Evolutionary conservation across 192 early-diverging fungal species (phyloP), one percentile per base, ranked within the genome.

Genomic region (Entrophospora sp.): DNA sequence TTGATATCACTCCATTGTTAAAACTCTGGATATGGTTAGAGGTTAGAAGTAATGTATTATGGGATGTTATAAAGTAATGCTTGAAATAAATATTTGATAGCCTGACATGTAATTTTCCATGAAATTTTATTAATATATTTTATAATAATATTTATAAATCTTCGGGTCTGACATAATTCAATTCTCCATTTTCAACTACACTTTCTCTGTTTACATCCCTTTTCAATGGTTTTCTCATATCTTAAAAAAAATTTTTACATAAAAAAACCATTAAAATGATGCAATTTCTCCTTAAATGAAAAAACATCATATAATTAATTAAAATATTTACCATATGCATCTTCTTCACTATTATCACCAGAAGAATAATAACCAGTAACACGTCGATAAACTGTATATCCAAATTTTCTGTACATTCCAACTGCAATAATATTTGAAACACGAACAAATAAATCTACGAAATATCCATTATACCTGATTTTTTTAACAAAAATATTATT

Each of bases 391-490:
- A 97, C 85, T 8, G 85, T 83, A 70, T 99, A 99, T 27, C 95
- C 95, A 62, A 99, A 85, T 56, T 80, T 83, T 48, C 87, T 84
- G 71, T 99, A 99, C 93, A 99, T 95, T 24, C 73, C 76, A 13
- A 97, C 88, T 0, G 96, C 96, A 14, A 95, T 87, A 13, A 79
- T 70, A 74, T 99, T 99, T 2, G 93, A 94, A n/a, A 81, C 73
- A 4, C 96, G 76, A 9, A 99, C 96, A 77, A 96, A 99, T 55
- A 99, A 77, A 80, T 99, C 96, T 2, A 99, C 95, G 81, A 94
- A 95, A 67, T 88, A 95, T 3, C 87, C 83, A 71, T 90, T 72
- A 65, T 99, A 89, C 24, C 85, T 86, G 44, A 24, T 12, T 45
- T 20, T 10, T 13, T 2, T 0, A 44, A 57, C 22, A 71, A 46